A percentile compares a stretch with the other conserved stretches of the same genome.
Evolutionary conservation across 352 stramenopile genomes (phyloP).

Genomic region (Globisporangium recalcitrans): DNA sequence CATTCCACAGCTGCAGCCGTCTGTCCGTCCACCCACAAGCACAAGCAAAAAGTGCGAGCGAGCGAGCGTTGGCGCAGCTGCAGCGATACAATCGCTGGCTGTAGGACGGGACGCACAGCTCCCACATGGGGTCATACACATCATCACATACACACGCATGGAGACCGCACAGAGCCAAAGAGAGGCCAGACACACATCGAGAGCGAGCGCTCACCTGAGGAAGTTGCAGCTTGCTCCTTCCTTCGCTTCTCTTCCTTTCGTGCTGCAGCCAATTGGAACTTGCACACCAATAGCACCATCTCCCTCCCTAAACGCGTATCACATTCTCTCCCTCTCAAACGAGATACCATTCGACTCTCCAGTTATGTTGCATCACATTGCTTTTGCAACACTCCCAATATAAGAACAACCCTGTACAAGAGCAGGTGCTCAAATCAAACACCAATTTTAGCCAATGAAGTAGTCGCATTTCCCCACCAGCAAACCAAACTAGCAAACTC

Average conservation of each 20-base stretch:
- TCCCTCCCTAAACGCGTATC: not conserved
- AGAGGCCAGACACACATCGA: not conserved
- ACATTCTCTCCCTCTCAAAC: not conserved
- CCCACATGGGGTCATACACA: not conserved
- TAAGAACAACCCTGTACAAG: not conserved
- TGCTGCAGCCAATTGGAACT: not conserved
- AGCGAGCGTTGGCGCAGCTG: not conserved
- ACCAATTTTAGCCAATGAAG: not conserved
- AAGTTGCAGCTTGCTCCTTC: not conserved
- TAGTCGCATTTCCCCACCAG: not conserved
- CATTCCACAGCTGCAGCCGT: not conserved
- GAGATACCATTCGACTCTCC: not conserved
- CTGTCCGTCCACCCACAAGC: not conserved
- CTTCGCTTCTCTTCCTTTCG: not conserved
- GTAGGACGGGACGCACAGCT: not conserved
- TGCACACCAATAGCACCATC: not conserved
- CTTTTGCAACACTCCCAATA: too few relatives aligned
- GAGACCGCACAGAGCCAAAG: not conserved
- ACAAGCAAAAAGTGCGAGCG: not conserved
- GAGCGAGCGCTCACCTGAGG: not conserved
- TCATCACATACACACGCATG: not conserved
- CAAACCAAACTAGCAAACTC: not conserved
- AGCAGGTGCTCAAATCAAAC: not conserved
- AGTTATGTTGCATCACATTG: too few relatives aligned
- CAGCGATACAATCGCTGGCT: not conserved